Base-by-base conservation (phyloP, 2,329 filamentous ascomycete species). In the Penicillium sp. region DNA sequence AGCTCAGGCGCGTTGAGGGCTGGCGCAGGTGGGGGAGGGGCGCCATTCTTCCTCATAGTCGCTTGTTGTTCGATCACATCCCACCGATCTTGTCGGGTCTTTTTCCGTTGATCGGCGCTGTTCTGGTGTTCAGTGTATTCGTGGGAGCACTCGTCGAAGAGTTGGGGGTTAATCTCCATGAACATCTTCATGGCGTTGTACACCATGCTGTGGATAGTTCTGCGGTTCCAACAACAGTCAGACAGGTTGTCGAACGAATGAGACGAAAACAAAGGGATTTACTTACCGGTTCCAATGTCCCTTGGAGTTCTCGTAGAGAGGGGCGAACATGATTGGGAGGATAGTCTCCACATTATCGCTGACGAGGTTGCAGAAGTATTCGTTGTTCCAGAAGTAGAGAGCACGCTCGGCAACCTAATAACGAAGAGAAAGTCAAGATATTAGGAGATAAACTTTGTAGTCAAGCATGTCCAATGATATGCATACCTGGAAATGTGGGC, bases 121-220 rank as follows among this genome's bases (percentile, higher is more conserved):
- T 96, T 96, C 79, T 98, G 94, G 72, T 95, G 90, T 78, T 98
- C 94, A 5, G 93, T 96, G 79, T 99, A 99, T 67, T 98, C 93
- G 74, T 97, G 94, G 38, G 95, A 97, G 80, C 95, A 99, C 75
- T 99, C 95, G 71, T 99, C 95, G 72, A 99, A 99, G 24, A 99
- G 86, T 77, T 97, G 93, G 10, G 95, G 95, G 77, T 98, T 98
- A 73, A 99, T 97, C 78, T 99, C 95, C 95, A 99, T 99, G 79
- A 99, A 99, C 40, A 99, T 86, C 78, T 99, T 99, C 95, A 99
- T 98, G 60, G 95, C 95, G 73, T 98, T 99, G 79, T 98, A 98
- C 12, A 99, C 95, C 94, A 99, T 98, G 76, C 95, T 95, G 75
- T 99, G 95, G 69, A 99, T 99, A 8, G 95, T 99, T 73, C 95